phyloP scores from a whole-genome alignment of 306 rosid species.

The Quillaja saponaria region DNA sequence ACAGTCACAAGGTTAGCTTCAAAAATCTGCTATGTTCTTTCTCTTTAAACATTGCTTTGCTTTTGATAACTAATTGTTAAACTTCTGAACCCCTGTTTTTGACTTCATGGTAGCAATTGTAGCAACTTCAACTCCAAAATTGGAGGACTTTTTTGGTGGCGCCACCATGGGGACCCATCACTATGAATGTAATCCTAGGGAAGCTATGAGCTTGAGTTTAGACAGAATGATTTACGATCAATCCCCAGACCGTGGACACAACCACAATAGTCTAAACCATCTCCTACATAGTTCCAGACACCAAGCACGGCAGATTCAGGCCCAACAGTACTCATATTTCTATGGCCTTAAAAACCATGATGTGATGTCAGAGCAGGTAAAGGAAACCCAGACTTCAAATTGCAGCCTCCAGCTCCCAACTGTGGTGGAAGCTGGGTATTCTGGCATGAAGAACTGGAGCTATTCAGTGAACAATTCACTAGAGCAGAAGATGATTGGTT shows the following conservation, averaged over 20 bases:
- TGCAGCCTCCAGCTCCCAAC: conserved; percentile 44
- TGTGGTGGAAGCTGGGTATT: conserved; percentile 34
- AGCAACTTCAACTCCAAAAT: conserved; percentile 68
- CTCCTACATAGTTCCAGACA: conserved; percentile 28
- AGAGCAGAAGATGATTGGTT: conserved; percentile 50
- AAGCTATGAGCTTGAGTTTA: conserved; percentile 67
- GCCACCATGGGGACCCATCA: conserved; percentile 70
- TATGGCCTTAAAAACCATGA: conserved; percentile 40
- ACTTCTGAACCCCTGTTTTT: conserved; percentile 18
- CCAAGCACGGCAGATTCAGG: conserved; percentile 34
- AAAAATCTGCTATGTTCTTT: conserved; percentile 11
- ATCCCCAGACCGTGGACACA: conserved; percentile 40
- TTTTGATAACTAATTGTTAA: not conserved
- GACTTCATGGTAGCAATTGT: conserved; percentile 47
- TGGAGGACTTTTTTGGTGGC: conserved; percentile 81
- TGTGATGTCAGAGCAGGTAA: conserved; percentile 42
- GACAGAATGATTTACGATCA: conserved; percentile 61
- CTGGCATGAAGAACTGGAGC: conserved; percentile 58
- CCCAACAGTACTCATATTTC: conserved; percentile 44
- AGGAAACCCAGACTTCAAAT: conserved; percentile 42
- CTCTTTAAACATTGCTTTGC: not conserved
- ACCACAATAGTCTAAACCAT: conserved; percentile 43
- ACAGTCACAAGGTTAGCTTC: conserved; percentile 63
- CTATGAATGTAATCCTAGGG: conserved; percentile 59
- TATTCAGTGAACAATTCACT: conserved; percentile 30